Percentiles rank a stretch among this genome's conserved stretches.
phyloP scores from a whole-genome alignment of 441 rosid species.

The Flueggea neowawraea region DNA sequence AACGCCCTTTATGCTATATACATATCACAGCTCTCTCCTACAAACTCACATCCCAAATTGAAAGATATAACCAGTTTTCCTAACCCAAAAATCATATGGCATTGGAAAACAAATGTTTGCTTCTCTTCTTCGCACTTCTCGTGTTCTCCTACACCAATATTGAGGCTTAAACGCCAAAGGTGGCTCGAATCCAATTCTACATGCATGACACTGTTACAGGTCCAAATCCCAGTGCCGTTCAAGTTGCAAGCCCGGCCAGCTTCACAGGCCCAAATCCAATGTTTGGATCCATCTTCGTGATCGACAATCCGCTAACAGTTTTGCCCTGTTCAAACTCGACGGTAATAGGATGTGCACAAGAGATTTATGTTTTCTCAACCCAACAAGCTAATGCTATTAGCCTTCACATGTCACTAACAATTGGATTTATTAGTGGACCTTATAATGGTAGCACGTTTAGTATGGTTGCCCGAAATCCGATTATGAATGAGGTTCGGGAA shows the following conservation, averaged over 20 bases:
- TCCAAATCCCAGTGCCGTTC: constrained; percentile 35
- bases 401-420: constrained; percentile 44
- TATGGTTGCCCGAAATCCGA: constrained; percentile 43
- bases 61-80: background rate
- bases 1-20: too few species aligned
- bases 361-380: too few species aligned
- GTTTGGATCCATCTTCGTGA: constrained; percentile 38
- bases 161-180: constrained; percentile 22
- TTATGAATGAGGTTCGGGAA: constrained; percentile 43
- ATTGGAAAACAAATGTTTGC: constrained; percentile 9
- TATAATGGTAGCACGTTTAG: constrained; percentile 56
- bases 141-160: constrained; percentile 5
- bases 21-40: too few species aligned
- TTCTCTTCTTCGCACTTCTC: constrained; percentile 19
- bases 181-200: constrained; percentile 51
- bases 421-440: constrained; percentile 36
- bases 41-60: too few species aligned
- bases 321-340: constrained; percentile 41
- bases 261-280: constrained; percentile 26
- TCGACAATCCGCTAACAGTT: constrained; percentile 46
- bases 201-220: constrained; percentile 52
- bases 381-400: constrained; percentile 28
- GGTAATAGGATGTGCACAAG: constrained; percentile 50
- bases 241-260: constrained; percentile 28
- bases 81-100: constrained; percentile 19